Evolutionary conservation across 1,139 yeast species (phyloP), one percentile per base, ranked within the genome.

Genomic region (Pichia cactophila): DNA sequence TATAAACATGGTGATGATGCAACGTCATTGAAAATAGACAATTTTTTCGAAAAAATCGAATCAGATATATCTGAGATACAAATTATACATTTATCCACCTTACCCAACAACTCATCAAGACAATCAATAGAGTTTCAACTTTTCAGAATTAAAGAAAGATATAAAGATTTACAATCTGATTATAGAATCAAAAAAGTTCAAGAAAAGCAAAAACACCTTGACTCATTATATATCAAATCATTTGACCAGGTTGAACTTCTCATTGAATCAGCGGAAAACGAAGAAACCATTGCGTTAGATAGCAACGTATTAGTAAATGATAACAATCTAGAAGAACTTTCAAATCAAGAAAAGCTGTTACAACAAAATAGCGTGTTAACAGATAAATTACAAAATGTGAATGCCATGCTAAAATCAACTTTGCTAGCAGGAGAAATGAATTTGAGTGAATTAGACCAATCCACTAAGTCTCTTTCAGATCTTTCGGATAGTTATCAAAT

Each of bases 361-460:
- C 58, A 58, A 37, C 62, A 60, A 42, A 65, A 65, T 51, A 44
- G 51, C 5, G 50, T 53, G 26, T 57, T 65, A 12, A 63, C 66
- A 10, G 51, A 49, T 20, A 61, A 61, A 43, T 54, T 64, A 17
- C 66, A 64, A 46, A 60, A 58, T 28, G 58, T 65, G 3, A 61
- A 61, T 41, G 57, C 60, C 26, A 43, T 65, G 44, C 50, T 65
- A 52, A 62, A 61, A 47, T 57, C 65, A 2, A 58, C 68, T 0
- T 49, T 64, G 1, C 39, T 65, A 59, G 83, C 83, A 54, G 77
- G 85, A 7, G 84, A 80, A 53, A 65, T 82, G 49, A 82, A 83
- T 56, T 68, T 82, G 36, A 81, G 79, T 44, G 76, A 80, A 31
- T 68, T 84, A 16, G 83, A 81, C 43, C 76, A 73, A 50, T 83